These are phyloP conservation scores for Penicillium thymicola DNA, from an alignment of 2,329 filamentous ascomycete genomes.

Conservation along the genomic window DNA sequence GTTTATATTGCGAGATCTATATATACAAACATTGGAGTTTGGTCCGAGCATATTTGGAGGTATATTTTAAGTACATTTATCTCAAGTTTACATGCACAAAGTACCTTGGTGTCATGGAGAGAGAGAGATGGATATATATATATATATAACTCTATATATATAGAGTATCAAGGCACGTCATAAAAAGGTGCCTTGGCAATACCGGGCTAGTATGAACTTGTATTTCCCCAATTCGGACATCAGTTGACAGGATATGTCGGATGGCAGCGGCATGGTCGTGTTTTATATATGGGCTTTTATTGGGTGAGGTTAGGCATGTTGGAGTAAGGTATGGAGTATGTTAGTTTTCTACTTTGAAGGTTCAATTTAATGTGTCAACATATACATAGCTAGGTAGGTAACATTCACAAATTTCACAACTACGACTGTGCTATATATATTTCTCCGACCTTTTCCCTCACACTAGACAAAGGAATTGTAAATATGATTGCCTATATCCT, in stretches of 20 bases:
- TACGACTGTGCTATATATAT: too few relatives aligned
- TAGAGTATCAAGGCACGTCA: background rate
- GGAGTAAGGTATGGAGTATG: background rate
- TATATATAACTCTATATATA: background rate
- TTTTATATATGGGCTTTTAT: background rate
- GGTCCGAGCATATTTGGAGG: background rate
- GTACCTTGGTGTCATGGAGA: background rate
- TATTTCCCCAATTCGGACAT: background rate
- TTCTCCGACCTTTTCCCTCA: too few relatives aligned
- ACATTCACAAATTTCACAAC: too few relatives aligned
- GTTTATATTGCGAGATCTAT: background rate
- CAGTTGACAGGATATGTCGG: background rate
- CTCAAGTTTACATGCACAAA: background rate
- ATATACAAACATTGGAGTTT: background rate
- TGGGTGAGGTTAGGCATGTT: background rate
- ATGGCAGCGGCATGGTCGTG: background rate
- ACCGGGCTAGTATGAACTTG: conserved; percentile 1
- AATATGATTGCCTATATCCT: too few relatives aligned
- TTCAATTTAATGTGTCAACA: background rate
- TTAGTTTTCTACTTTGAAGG: background rate
- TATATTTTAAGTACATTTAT: background rate
- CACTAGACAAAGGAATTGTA: background rate
- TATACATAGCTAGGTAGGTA: background rate
- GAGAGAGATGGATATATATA: background rate
- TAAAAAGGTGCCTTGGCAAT: background rate